A percentile compares a stretch with the other conserved stretches of the same genome.
Conservation (phyloP, 257 asterid species). For the Galeopsis tetrahit region DNA sequence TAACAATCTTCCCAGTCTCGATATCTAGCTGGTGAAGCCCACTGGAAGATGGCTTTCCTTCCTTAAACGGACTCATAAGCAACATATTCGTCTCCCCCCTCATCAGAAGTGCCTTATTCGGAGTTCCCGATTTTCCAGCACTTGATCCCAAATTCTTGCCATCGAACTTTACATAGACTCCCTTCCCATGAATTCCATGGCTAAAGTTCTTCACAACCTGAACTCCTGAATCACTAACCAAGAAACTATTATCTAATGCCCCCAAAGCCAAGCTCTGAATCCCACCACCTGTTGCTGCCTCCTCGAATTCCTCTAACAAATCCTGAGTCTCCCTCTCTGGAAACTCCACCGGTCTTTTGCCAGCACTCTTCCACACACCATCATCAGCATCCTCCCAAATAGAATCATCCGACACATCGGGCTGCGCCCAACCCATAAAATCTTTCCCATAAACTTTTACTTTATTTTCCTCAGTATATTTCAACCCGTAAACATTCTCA, state of each 20-base stretch:
- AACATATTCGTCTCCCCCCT: conserved; percentile 97
- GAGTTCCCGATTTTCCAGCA: conserved; percentile 52
- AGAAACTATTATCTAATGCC: conserved; percentile 92
- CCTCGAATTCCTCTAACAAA: conserved; percentile 91
- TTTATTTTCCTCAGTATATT: conserved; percentile 77
- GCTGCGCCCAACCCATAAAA: conserved; percentile 85
- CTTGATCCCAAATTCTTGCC: conserved; percentile 53
- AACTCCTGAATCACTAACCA: conserved; percentile 89
- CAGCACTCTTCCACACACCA: conserved; percentile 75
- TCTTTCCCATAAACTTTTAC: conserved; percentile 87
- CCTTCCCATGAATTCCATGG: conserved; percentile 98
- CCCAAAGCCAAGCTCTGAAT: conserved; percentile 97
- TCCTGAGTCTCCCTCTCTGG: conserved; percentile 68
- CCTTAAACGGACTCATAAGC: conserved; percentile 89
- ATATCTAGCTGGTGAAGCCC: conserved; percentile 96
- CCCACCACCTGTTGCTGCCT: conserved; percentile 80
- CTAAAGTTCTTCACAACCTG: conserved; percentile 97
- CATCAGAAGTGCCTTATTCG: conserved; percentile 88
- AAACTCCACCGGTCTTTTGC: conserved; percentile 46
- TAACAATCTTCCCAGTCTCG: conserved; percentile 93
- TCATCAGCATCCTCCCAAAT: conserved; percentile 96
- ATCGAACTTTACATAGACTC: conserved; percentile 80
- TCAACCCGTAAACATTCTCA: conserved; percentile 86
- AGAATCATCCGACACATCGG: conserved; percentile 87
- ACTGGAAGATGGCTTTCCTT: conserved; percentile 66